Evolutionary conservation across 2,329 filamentous ascomycete genomes (phyloP).

Genomic region (Ascocoryne sarcoides): DNA sequence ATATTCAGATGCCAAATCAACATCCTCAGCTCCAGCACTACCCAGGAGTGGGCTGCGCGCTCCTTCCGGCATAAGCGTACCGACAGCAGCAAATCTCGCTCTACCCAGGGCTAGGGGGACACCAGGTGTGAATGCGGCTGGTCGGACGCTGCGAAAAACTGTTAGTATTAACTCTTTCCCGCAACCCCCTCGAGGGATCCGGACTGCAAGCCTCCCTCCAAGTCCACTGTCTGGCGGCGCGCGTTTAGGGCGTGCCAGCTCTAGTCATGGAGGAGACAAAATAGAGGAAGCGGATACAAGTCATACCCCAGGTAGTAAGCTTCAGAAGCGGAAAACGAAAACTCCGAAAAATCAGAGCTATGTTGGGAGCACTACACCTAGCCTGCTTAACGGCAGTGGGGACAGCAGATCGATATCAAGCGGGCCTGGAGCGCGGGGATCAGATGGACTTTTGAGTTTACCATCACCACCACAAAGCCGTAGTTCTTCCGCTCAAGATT

Average conservation of each 20-base stretch:
- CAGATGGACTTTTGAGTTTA: conserved; percentile 67
- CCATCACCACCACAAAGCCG: conserved; percentile 81
- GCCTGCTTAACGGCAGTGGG: conserved; percentile 64
- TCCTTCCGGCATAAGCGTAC: conserved; percentile 48
- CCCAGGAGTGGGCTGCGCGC: conserved; percentile 50
- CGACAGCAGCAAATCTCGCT: conserved; percentile 33
- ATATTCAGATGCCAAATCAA: conserved; percentile 16
- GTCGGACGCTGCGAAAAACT: conserved; percentile 71
- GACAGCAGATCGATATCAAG: conserved; percentile 66
- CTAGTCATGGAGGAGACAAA: conserved; percentile 9
- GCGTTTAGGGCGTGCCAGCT: conserved; percentile 9
- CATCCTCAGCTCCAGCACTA: conserved; percentile 28
- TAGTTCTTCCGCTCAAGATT: conserved; percentile 86
- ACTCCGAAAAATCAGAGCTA: conserved; percentile 25
- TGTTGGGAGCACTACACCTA: conserved; percentile 46
- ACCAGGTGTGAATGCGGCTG: conserved; percentile 47
- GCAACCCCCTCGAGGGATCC: conserved; percentile 66
- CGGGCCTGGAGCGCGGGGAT: conserved; percentile 53
- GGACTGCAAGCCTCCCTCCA: conserved; percentile 52
- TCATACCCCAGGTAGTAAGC: conserved; percentile 14
- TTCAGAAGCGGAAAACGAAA: conserved; percentile 25
- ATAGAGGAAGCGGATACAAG: conserved; percentile 21
- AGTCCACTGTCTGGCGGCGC: conserved; percentile 47
- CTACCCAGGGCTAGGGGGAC: conserved; percentile 41
- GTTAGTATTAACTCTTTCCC: conserved; percentile 94